These are phyloP conservation scores for Bolboschoenus planiculmis DNA, from an alignment of 176 grass and related monocot species.

Conservation along the genomic window DNA sequence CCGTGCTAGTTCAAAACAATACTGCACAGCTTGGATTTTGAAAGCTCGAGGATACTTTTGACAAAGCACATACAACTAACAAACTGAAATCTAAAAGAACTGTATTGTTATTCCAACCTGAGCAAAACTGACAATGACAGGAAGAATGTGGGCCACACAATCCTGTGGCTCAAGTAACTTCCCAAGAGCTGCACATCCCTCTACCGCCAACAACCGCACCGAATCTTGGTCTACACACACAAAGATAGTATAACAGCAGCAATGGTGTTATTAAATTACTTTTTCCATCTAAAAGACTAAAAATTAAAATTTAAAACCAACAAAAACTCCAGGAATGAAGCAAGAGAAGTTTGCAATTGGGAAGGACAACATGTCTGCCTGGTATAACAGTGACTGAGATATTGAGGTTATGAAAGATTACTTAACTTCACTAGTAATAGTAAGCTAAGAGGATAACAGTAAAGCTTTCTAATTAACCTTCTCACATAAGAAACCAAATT, in stretches of 20 bases:
- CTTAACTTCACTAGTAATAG: not conserved
- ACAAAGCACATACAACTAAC: not conserved
- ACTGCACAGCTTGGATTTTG: not conserved
- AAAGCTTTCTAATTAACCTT: not conserved
- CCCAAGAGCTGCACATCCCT: constrained; percentile 92
- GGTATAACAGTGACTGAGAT: not conserved
- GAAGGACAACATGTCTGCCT: not conserved
- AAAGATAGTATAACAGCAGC: not conserved
- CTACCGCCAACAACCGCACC: constrained; percentile 84
- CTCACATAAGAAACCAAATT: not conserved
- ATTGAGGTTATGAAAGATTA: not conserved
- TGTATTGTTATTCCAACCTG: constrained; percentile 38
- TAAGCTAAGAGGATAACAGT: not conserved
- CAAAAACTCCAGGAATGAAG: not conserved
- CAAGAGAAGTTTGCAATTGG: not conserved
- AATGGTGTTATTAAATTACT: not conserved
- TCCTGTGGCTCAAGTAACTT: constrained; percentile 91
- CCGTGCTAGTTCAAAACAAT: not conserved
- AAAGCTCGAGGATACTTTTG: not conserved
- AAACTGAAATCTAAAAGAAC: not conserved
- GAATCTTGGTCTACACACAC: constrained; percentile 86
- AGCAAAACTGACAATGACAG: constrained; percentile 85
- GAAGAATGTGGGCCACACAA: constrained; percentile 85
- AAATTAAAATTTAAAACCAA: not conserved
- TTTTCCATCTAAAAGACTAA: not conserved